These are phyloP conservation scores for Volvariella volvacea DNA, from an alignment of 1,284 basidiomycete genomes.

Conservation along the genomic window DNA sequence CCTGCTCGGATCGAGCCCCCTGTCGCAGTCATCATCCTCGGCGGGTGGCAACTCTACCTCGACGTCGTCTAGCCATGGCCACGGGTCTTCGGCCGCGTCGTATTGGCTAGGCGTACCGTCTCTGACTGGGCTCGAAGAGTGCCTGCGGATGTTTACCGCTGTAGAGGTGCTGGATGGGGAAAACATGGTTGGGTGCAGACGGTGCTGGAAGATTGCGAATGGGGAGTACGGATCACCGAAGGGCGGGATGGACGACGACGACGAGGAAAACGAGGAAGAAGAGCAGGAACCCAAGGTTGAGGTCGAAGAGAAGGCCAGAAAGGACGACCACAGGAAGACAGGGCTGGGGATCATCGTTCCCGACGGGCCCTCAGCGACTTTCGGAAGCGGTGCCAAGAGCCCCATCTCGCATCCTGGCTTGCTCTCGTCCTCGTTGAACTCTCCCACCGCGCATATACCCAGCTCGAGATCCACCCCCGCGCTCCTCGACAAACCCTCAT, in stretches of 20 bases:
- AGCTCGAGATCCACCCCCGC: too few species aligned
- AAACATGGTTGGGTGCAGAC: constrained; percentile 88
- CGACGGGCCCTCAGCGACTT: too few species aligned
- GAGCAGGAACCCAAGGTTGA: constrained; percentile 26
- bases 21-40: too few species aligned
- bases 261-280: constrained; percentile 21
- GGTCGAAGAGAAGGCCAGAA: neutral
- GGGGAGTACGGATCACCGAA: constrained; percentile 38
- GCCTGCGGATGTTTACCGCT: constrained; percentile 79
- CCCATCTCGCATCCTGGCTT: neutral
- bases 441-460: neutral
- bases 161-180: constrained; percentile 91
- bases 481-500: too few species aligned
- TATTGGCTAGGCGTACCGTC: constrained; percentile 44
- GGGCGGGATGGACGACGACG: constrained; percentile 14
- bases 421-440: neutral
- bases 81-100: too few species aligned
- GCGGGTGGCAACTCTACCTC: too few species aligned
- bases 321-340: neutral
- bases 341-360: neutral
- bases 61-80: too few species aligned
- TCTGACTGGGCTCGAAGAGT: constrained; percentile 60
- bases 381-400: too few species aligned
- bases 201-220: constrained; percentile 87
- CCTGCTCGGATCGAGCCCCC: constrained; percentile 6